Evolutionary conservation across 1,139 yeast species (phyloP).

Genomic region (Geotrichum europaeum): DNA sequence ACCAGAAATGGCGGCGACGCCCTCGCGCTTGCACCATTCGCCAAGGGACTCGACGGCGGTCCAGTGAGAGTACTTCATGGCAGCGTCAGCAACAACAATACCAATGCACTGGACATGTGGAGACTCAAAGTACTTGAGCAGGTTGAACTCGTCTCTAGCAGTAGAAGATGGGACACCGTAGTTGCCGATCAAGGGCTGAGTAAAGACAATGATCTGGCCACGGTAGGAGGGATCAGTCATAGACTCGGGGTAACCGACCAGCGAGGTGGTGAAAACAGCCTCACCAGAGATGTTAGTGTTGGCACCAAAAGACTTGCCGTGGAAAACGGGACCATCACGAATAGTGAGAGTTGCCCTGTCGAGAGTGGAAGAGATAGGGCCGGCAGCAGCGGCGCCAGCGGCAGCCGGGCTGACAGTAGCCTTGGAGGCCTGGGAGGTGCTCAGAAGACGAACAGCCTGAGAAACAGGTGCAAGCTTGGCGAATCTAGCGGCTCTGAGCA

Average conservation of each 20-base stretch:
- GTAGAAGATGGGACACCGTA: conserved; percentile 92
- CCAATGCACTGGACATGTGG: conserved; percentile 92
- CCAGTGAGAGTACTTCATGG: conserved; percentile 95
- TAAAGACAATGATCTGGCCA: conserved; percentile 93
- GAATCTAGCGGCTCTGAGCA: conserved; percentile 10
- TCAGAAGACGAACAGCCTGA: conserved; percentile 12
- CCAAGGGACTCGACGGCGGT: conserved; percentile 94
- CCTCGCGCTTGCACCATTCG: conserved; percentile 94
- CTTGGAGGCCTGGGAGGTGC: conserved; percentile 29
- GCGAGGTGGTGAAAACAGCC: conserved; percentile 94
- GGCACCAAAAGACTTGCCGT: conserved; percentile 93
- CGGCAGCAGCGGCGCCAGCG: conserved; percentile 30
- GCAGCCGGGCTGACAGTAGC: conserved; percentile 42
- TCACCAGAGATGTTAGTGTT: conserved; percentile 88
- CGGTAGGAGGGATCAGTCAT: conserved; percentile 97
- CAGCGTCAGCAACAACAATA: conserved; percentile 92
- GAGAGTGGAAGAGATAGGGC: conserved; percentile 28
- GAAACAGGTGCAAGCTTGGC: conserved; percentile 1
- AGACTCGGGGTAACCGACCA: conserved; percentile 97
- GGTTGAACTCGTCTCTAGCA: conserved; percentile 72
- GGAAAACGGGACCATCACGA: conserved; percentile 89
- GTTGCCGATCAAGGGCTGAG: conserved; percentile 95
- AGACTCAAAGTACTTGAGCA: conserved; percentile 85
- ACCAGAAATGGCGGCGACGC: conserved; percentile 94
- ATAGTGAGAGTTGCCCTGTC: conserved; percentile 88